Percentiles rank a stretch among this genome's conserved stretches.
Conservation (phyloP, 352 stramenopile genomes). For the Stephanocyclus meneghinianus region DNA sequence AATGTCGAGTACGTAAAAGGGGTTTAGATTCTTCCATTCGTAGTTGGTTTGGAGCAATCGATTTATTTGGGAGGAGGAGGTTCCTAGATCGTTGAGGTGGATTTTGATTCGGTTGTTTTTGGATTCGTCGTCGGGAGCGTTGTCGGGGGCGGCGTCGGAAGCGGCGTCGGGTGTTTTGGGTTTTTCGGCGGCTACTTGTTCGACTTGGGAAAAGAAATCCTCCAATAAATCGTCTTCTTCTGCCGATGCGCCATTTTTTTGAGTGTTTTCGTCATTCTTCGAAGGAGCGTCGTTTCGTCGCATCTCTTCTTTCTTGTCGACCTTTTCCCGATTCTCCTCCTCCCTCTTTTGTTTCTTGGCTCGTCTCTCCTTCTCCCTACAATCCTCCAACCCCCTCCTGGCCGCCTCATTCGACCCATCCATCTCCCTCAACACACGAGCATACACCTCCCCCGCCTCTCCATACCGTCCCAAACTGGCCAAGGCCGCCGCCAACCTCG, state of each 20-base stretch:
- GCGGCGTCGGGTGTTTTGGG: slow-evolving; percentile 11
- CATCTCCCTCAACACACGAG: slow-evolving; percentile 57
- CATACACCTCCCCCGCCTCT: slow-evolving; percentile 61
- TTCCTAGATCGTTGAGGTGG: slow-evolving; percentile 77
- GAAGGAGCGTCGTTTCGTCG: not conserved
- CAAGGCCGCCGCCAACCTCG: slow-evolving; percentile 67
- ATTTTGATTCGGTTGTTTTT: slow-evolving; percentile 71
- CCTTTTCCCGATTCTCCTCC: slow-evolving; percentile 34
- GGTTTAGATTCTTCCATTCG: slow-evolving; percentile 86
- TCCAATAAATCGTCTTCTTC: slow-evolving; percentile 65
- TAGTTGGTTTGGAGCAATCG: slow-evolving; percentile 81
- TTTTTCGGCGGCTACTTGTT: slow-evolving; percentile 45
- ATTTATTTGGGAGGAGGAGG: slow-evolving; percentile 78
- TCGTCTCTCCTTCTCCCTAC: slow-evolving; percentile 40
- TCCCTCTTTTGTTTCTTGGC: slow-evolving; percentile 48
- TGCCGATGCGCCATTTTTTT: not conserved
- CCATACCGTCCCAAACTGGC: slow-evolving; percentile 62
- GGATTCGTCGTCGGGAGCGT: slow-evolving; percentile 28
- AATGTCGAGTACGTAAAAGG: slow-evolving; percentile 80
- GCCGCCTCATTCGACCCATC: slow-evolving; percentile 63
- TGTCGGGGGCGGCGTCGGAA: not conserved
- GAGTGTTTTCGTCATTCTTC: slow-evolving; percentile 5
- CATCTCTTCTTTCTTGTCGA: not conserved
- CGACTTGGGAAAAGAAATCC: slow-evolving; percentile 57
- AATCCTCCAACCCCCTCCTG: slow-evolving; percentile 65